phyloP scores from a whole-genome alignment of 2,329 filamentous ascomycete genomes.

The Nigrospora osmanthi region DNA sequence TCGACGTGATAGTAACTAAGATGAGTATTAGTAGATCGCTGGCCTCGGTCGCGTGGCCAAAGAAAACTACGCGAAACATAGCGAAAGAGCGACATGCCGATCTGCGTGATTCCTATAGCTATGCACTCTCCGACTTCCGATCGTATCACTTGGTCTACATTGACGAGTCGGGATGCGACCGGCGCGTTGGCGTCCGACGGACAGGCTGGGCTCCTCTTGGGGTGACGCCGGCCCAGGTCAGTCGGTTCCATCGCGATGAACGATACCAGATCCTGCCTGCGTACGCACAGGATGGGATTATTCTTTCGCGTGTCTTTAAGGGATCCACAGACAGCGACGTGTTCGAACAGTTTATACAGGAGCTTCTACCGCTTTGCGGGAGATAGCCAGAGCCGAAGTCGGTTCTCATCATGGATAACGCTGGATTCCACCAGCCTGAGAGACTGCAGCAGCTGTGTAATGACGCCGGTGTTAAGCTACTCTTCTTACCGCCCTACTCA shows the following conservation, averaged over 20 bases:
- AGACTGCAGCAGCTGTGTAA: not conserved
- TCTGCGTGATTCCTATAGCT: not conserved
- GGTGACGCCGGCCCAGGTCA: constrained; percentile 11
- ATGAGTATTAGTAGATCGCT: not conserved
- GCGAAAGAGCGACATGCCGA: not conserved
- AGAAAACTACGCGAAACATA: not conserved
- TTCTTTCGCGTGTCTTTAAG: constrained; percentile 12
- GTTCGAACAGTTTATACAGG: constrained; percentile 17
- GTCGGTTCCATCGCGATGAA: constrained; percentile 7
- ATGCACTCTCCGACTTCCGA: constrained; percentile 6
- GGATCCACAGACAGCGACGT: constrained; percentile 13
- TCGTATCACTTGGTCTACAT: constrained; percentile 21
- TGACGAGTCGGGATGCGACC: constrained; percentile 23
- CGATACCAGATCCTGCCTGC: constrained; percentile 13
- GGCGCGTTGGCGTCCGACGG: constrained; percentile 19
- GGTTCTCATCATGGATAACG: constrained; percentile 22
- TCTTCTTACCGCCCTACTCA: not conserved
- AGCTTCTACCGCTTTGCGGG: constrained; percentile 17
- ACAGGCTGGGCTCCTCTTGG: constrained; percentile 22
- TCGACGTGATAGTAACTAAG: not conserved
- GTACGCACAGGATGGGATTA: constrained; percentile 13
- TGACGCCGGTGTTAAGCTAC: not conserved
- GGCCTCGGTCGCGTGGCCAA: not conserved
- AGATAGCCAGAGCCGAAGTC: constrained; percentile 19
- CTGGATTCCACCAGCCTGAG: constrained; percentile 15